phyloP scores from a whole-genome alignment of 495 filamentous ascomycete genomes.

The Lophium mytilinum region DNA sequence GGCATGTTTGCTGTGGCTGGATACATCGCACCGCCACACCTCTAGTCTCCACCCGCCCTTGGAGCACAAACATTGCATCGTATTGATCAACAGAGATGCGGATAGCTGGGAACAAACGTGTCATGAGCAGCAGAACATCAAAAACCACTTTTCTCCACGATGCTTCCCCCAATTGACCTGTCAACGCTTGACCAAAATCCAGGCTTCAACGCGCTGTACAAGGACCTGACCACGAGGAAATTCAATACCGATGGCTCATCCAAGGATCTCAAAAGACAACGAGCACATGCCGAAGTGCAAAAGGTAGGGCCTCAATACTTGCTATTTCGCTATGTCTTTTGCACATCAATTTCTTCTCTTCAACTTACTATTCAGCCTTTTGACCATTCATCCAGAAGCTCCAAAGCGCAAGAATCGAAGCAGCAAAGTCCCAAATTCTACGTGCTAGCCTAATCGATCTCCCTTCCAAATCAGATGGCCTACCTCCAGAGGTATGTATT shows the following conservation, averaged over 20 bases:
- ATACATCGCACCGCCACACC: too few species aligned
- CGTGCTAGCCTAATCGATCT: constrained; percentile 13
- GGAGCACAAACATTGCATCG: too few species aligned
- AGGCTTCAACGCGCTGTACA: constrained; percentile 33
- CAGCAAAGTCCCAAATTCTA: constrained; percentile 8
- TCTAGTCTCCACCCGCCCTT: too few species aligned
- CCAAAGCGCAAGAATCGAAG: neutral
- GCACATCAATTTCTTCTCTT: neutral
- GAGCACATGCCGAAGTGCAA: constrained; percentile 23
- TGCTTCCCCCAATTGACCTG: constrained; percentile 33
- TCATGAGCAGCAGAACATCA: too few species aligned
- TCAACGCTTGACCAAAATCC: constrained; percentile 30
- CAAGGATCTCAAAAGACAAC: constrained; percentile 29
- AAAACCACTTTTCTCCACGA: constrained; percentile 5
- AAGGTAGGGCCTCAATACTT: constrained; percentile 15
- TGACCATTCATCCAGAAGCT: constrained; percentile 15
- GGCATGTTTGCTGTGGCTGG: too few species aligned
- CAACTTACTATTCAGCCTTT: neutral
- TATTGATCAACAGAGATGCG: too few species aligned
- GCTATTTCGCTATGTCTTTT: neutral
- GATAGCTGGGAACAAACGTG: too few species aligned
- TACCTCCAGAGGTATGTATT: constrained; percentile 13
- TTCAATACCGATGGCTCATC: constrained; percentile 34
- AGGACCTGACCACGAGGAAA: constrained; percentile 27
- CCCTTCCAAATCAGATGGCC: constrained; percentile 11